phyloP scores from a whole-genome alignment of 345 rosid genomes.

The Aquilaria sinensis region DNA sequence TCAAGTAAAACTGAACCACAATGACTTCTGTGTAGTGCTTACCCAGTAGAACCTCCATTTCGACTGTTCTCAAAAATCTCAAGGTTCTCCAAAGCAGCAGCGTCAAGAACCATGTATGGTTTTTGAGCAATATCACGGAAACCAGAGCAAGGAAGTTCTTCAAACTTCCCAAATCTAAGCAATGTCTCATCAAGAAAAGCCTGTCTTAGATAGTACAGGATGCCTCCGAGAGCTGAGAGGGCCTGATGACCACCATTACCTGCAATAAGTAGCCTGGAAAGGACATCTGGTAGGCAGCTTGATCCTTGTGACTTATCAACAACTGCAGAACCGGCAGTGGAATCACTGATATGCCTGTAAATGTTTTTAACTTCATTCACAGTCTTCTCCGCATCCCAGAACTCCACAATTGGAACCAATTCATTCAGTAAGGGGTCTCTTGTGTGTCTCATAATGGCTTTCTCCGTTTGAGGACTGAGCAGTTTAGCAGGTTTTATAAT shows the following conservation, averaged over 20 bases:
- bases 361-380: constrained; percentile 44
- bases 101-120: constrained; percentile 90
- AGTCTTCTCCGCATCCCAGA: constrained; percentile 91
- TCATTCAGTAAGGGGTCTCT: constrained; percentile 84
- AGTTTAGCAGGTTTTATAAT: constrained; percentile 71
- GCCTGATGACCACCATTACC: constrained; percentile 56
- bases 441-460: constrained; percentile 67
- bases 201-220: constrained; percentile 83
- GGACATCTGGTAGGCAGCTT: constrained; percentile 44
- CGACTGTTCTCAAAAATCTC: constrained; percentile 94
- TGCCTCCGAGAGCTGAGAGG: constrained; percentile 94
- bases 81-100: constrained; percentile 94
- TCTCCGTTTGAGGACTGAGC: constrained; percentile 76
- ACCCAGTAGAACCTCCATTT: constrained; percentile 86
- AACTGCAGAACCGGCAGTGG: constrained; percentile 27
- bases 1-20: constrained; percentile 7
- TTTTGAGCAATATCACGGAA: constrained; percentile 48
- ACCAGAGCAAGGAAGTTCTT: constrained; percentile 63
- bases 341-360: constrained; percentile 37
- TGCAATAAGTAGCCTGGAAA: constrained; percentile 47
- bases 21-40: constrained; percentile 18
- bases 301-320: constrained; percentile 21
- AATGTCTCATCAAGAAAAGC: constrained; percentile 84
- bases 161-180: constrained; percentile 89
- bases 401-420: constrained; percentile 63